Percentiles rank a stretch among this genome's conserved stretches.
Conservation (phyloP, 192 early-diverging fungal species). For the Linnemannia zychae region DNA sequence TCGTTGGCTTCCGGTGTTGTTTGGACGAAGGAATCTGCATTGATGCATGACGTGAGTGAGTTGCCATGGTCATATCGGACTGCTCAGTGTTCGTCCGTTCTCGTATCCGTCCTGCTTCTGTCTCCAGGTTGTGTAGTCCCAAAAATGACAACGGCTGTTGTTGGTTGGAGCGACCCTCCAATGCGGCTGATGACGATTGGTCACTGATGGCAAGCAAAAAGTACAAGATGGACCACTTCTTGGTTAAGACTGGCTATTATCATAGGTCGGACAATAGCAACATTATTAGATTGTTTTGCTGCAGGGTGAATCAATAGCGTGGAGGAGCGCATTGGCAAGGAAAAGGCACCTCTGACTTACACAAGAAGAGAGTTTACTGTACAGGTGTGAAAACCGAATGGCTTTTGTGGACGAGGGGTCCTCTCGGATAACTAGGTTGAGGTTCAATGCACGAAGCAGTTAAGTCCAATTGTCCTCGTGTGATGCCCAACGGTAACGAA, state of each 20-base stretch:
- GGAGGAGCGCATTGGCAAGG: not conserved
- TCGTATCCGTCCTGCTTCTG: constrained; percentile 21
- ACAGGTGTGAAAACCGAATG: constrained; percentile 71
- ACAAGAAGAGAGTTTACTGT: constrained; percentile 65
- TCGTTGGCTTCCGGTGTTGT: not conserved
- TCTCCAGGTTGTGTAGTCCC: constrained; percentile 51
- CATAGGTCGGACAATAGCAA: too few relatives aligned
- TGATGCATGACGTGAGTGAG: constrained; percentile 26
- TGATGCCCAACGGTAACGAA: too few relatives aligned
- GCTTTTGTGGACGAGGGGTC: constrained; percentile 65
- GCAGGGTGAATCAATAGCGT: not conserved
- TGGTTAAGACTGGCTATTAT: constrained; percentile 59
- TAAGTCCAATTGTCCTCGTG: not conserved
- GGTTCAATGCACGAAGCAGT: not conserved
- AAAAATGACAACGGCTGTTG: constrained; percentile 39
- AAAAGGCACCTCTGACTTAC: constrained; percentile 22
- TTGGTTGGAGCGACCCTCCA: constrained; percentile 15
- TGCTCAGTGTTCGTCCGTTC: constrained; percentile 28
- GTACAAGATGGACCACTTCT: constrained; percentile 73
- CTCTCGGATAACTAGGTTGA: constrained; percentile 65
- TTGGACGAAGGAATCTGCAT: constrained; percentile 11
- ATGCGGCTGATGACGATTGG: constrained; percentile 21
- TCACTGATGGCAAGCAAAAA: constrained; percentile 65
- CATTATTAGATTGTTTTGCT: too few relatives aligned
- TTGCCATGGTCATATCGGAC: constrained; percentile 16